Percentiles rank a stretch among this genome's conserved stretches.
phyloP scores from a whole-genome alignment of 1,284 basidiomycete species.

The Exobasidium rhododendri region DNA sequence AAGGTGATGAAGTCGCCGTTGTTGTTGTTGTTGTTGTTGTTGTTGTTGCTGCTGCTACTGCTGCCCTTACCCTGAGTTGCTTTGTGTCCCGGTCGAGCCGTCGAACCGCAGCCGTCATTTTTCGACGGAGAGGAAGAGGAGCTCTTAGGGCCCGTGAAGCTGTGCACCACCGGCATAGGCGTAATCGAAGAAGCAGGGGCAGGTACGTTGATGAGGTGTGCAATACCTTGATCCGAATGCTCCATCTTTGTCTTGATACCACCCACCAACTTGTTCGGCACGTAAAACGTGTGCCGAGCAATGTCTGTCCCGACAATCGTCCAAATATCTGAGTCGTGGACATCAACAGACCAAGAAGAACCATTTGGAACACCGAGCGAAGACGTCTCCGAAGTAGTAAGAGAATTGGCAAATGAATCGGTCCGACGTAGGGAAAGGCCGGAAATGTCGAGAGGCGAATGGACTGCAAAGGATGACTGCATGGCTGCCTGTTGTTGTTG shows the following conservation, averaged over 20 bases:
- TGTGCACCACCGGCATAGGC: conserved; percentile 61
- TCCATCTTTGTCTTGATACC: conserved; percentile 24
- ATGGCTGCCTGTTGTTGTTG: conserved; percentile 4
- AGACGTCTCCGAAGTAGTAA: conserved; percentile 32
- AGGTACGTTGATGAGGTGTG: conserved; percentile 41
- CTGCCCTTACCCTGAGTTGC: conserved; percentile 68
- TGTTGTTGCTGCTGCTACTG: conserved; percentile 2
- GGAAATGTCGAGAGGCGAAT: background rate
- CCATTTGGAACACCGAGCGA: conserved; percentile 29
- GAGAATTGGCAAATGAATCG: conserved; percentile 29
- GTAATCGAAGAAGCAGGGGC: conserved; percentile 57
- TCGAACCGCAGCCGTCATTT: background rate
- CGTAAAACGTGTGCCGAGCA: conserved; percentile 55
- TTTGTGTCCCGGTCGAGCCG: conserved; percentile 64
- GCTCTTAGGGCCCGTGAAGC: conserved; percentile 63
- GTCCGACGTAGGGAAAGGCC: conserved; percentile 22
- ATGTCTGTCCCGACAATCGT: conserved; percentile 76
- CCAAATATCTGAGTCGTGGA: conserved; percentile 71
- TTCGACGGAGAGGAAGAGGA: conserved; percentile 57
- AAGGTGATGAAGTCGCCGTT: conserved; percentile 66
- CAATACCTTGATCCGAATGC: conserved; percentile 25
- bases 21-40: conserved; percentile 11
- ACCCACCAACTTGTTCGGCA: conserved; percentile 46
- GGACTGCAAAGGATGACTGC: conserved; percentile 1
- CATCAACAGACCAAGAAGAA: conserved; percentile 17